Evolutionary conservation across 129 eudicot genomes (phyloP).

Genomic region (Saposhnikovia divaricata): DNA sequence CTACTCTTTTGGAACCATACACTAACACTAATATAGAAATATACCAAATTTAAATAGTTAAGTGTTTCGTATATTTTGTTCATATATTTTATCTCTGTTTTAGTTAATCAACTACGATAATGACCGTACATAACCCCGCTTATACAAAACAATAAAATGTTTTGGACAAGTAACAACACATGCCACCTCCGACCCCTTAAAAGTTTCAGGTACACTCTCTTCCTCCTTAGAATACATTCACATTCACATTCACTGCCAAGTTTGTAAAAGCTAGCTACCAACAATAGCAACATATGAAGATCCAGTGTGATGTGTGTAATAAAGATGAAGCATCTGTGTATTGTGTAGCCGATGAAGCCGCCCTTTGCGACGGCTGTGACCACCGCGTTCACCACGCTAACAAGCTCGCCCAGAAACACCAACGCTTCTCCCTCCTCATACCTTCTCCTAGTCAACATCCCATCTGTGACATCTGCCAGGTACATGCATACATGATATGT

Average conservation of each 20-base stretch:
- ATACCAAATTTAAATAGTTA: too few relatives aligned
- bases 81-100: too few relatives aligned
- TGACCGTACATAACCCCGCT: too few relatives aligned
- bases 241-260: too few relatives aligned
- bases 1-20: too few relatives aligned
- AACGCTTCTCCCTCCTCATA: constrained; percentile 64
- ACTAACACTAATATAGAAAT: too few relatives aligned
- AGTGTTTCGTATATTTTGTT: too few relatives aligned
- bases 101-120: too few relatives aligned
- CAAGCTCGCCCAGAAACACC: constrained; percentile 84
- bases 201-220: not conserved
- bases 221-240: not conserved
- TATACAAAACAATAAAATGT: too few relatives aligned
- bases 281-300: constrained; percentile 42
- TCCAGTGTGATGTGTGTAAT: constrained; percentile 85
- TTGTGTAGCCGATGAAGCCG: constrained; percentile 82
- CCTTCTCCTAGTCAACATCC: constrained; percentile 46
- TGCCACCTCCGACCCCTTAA: not conserved
- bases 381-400: constrained; percentile 92
- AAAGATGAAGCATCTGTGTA: constrained; percentile 56
- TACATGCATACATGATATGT: not conserved
- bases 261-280: not conserved
- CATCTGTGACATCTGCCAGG: constrained; percentile 70
- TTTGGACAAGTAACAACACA: not conserved
- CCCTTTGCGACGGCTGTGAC: constrained; percentile 79